Evolutionary conservation across 176 grass and related monocot species (phyloP).

Genomic region (Metroxylon sagu): DNA sequence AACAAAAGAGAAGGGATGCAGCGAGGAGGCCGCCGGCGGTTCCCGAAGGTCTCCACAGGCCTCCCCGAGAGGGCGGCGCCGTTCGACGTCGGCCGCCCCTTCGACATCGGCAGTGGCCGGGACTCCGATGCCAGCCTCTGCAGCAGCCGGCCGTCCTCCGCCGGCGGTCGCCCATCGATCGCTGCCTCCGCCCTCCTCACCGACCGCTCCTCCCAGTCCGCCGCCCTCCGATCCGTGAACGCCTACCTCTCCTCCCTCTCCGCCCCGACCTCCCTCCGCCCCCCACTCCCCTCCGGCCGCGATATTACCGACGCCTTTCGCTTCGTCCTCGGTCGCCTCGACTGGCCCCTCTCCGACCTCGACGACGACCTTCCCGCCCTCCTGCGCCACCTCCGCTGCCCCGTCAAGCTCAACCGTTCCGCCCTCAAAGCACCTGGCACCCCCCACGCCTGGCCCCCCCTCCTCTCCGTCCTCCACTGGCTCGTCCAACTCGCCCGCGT

Average conservation of each 20-base stretch:
- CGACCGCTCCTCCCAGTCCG: conserved; percentile 48
- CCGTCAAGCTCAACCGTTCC: conserved; percentile 50
- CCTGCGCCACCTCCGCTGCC: conserved; percentile 39
- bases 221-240: conserved; percentile 64
- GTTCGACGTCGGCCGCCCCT: conserved; percentile 22
- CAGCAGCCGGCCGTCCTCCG: conserved; percentile 52
- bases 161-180: conserved; percentile 8
- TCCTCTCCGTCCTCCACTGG: conserved; percentile 75
- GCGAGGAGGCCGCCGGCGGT: conserved; percentile 22
- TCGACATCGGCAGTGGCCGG: conserved; percentile 48
- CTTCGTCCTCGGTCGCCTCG: conserved; percentile 26
- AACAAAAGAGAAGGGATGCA: too few species aligned
- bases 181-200: conserved; percentile 24
- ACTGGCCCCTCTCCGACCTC: conserved; percentile 20
- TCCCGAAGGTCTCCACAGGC: conserved; percentile 29
- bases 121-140: conserved; percentile 75
- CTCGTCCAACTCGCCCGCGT: conserved; percentile 38
- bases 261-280: conserved; percentile 34
- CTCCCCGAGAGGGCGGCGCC: conserved; percentile 12
- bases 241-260: conserved; percentile 36
- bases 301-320: conserved; percentile 59
- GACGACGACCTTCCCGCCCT: conserved; percentile 45
- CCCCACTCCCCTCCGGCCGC: conserved; percentile 45
- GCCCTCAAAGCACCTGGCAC: conserved; percentile 68
- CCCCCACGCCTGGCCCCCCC: conserved; percentile 68